Evolutionary conservation across 2,329 filamentous ascomycete species (phyloP), one percentile per base, ranked within the genome.

Genomic region (Aspergillus costaricaensis): DNA sequence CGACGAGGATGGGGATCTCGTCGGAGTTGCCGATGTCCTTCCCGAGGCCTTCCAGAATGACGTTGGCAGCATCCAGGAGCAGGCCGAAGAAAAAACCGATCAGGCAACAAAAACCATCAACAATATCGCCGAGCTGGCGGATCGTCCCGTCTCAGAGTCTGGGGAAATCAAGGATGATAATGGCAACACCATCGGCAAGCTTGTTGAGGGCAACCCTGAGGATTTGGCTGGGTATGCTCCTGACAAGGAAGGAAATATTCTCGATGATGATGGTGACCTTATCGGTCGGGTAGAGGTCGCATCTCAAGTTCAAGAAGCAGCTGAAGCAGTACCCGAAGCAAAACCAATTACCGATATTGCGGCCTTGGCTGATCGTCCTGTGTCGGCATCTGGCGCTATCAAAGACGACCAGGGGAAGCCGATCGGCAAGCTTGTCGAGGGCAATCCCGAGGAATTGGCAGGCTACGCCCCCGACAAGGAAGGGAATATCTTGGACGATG

Each of bases 331-430:
- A 9, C 19, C 44, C 23, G 44, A 49, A 15, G 15, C 21, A 14
- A 44, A 44, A 9, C 41, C 41, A 67, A 49, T 49, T 23, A 27
- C 23, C 14, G 72, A 74, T 38, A 43, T 77, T 9, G 68, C 71
- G 15, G 70, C 75, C 50, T 69, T 78, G 12, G 70, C 75, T 15
- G 76, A 75, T 9, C 65, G 77, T 4, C 69, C 75, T 49, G 82
- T 86, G 25, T 76, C 83, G 47, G 81, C 83, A 54, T 83, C 85
- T 25, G 85, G 85, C 36, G 72, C 80, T 32, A 80, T 87, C 65
- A 75, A 81, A 65, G 80, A 85, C 44, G 66, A 74, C 21, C 70
- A 75, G 52, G 78, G 76, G 30, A 72, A 78, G 39, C 65, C 70
- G 25, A 63, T 79, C 5, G 78, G 76, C 25, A 70, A 72, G 27